Base-by-base conservation (phyloP, 768 basidiomycete genomes). In the Lentinula raphanica region DNA sequence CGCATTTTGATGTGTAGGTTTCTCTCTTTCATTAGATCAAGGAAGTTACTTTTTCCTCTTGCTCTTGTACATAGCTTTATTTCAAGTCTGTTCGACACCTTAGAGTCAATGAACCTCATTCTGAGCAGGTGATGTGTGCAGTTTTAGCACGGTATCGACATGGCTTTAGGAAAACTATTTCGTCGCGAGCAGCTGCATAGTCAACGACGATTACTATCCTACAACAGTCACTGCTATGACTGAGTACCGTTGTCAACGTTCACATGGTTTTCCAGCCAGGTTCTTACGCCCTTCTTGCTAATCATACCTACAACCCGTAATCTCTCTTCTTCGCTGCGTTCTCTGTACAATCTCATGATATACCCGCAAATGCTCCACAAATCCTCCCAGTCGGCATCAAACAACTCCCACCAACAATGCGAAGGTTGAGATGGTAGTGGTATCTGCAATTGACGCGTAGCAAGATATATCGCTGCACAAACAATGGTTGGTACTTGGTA, bases 401-500 rank as follows among this genome's bases (percentile, higher is more conserved):
- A 99, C 5, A 98, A 76, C 44, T 90, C 85, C 88, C 91, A 96
- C 97, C 97, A 99, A 58, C 85, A 82, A 56, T 86, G 78, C 0
- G 88, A 84, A 11, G 86, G 78, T 9, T 76, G 73, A 1, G 84
- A 85, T 0, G 94, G 92, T 0, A 98, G 79, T 0, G 90, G 72
- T 42, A 98, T 84, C 5, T 73, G 73, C n/a, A 89, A 70, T 57
- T 88, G 79, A 3, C 93, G 85, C 12, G 83, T 80, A 2, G 92
- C 79, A 48, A 98, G 84, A 53, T 94, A 78, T 60, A 99, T 97
- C 2, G 92, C 85, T 0, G 93, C 88, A 68, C 91, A 86, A 32
- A 97, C 94, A 38, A 99, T 90, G 5, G 90, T 90, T 0, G 92
- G 88, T 3, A 95, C 84, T 12, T 93, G 86, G 66, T 96, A 95